Evolutionary conservation across 495 filamentous ascomycete genomes (phyloP).

Genomic region (Halenospora varia): DNA sequence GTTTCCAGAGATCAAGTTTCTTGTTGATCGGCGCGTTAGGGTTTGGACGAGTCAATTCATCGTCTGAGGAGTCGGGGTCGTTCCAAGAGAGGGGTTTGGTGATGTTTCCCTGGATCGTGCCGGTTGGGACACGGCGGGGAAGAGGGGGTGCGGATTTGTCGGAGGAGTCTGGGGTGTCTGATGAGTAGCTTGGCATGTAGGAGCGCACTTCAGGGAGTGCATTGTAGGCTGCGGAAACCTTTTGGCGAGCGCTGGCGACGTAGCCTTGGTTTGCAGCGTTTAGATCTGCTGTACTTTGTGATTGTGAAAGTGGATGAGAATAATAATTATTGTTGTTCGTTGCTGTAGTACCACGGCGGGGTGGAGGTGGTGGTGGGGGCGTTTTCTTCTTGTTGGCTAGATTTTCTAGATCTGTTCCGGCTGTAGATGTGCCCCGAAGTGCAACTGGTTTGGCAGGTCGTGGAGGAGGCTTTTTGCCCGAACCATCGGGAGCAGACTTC

Average conservation of each 20-base stretch:
- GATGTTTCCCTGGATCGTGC: conserved; percentile 4
- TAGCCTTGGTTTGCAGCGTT: conserved; percentile 25
- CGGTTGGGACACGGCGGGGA: conserved; percentile 31
- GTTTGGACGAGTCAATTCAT: conserved; percentile 18
- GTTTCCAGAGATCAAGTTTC: conserved; percentile 78
- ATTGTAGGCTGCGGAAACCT: conserved; percentile 44
- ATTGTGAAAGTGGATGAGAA: conserved; percentile 28
- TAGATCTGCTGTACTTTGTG: conserved; percentile 16
- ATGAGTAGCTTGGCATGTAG: conserved; percentile 20
- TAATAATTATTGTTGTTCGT: background rate
- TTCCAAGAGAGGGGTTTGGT: conserved; percentile 11
- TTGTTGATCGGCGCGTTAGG: conserved; percentile 53
- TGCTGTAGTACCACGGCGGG: background rate
- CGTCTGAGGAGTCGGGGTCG: conserved; percentile 16
- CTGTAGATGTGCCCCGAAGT: conserved; percentile 43
- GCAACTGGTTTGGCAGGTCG: conserved; percentile 66
- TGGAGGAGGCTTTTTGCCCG: conserved; percentile 46
- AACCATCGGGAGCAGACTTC: conserved; percentile 17
- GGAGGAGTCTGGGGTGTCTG: conserved; percentile 9
- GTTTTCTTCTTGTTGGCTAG: background rate
- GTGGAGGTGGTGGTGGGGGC: conserved; percentile 16
- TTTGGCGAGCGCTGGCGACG: conserved; percentile 30
- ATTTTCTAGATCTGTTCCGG: conserved; percentile 13
- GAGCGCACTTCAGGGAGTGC: conserved; percentile 35
- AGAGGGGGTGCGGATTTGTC: conserved; percentile 28